These are phyloP conservation scores for Phytophthora rubi DNA, from an alignment of 352 stramenopile species.

Conservation along the genomic window DNA sequence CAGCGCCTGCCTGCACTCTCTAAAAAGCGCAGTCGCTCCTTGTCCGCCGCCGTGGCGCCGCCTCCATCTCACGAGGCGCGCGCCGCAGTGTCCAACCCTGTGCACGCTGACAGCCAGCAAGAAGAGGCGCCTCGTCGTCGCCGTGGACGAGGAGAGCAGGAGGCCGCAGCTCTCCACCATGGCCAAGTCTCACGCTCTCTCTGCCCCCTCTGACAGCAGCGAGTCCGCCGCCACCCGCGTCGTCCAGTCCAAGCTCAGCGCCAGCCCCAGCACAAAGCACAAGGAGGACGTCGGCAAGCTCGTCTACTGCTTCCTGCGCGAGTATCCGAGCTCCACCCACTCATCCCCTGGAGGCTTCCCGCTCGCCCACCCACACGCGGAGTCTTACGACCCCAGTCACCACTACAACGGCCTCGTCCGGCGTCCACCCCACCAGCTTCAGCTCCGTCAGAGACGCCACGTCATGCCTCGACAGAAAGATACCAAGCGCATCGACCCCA, in stretches of 20 bases:
- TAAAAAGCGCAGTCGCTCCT: conserved; percentile 13
- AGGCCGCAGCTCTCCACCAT: conserved; percentile 8
- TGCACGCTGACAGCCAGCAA: neutral
- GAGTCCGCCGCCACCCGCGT: conserved; percentile 18
- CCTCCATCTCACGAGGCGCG: neutral
- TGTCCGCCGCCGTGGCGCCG: neutral
- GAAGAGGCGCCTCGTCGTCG: conserved; percentile 10
- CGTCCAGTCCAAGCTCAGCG: conserved; percentile 31
- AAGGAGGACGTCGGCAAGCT: conserved; percentile 45
- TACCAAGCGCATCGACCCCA: conserved; percentile 58
- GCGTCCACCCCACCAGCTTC: conserved; percentile 1
- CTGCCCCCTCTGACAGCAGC: conserved; percentile 10
- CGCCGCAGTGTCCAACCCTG: neutral
- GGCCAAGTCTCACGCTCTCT: conserved; percentile 38
- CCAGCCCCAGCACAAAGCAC: conserved; percentile 13
- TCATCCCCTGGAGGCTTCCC: conserved; percentile 29
- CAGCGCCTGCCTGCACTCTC: conserved; percentile 2
- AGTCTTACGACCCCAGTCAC: conserved; percentile 34
- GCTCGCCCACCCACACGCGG: conserved; percentile 21
- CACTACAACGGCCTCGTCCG: conserved; percentile 31
- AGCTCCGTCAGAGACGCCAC: conserved; percentile 14
- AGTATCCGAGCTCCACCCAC: conserved; percentile 28
- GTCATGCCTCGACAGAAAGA: conserved; percentile 63
- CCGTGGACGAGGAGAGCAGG: conserved; percentile 11
- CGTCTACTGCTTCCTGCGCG: conserved; percentile 42